Evolutionary conservation across 768 basidiomycete species (phyloP), one percentile per base, ranked within the genome.

Genomic region (Suillus hirtellus): DNA sequence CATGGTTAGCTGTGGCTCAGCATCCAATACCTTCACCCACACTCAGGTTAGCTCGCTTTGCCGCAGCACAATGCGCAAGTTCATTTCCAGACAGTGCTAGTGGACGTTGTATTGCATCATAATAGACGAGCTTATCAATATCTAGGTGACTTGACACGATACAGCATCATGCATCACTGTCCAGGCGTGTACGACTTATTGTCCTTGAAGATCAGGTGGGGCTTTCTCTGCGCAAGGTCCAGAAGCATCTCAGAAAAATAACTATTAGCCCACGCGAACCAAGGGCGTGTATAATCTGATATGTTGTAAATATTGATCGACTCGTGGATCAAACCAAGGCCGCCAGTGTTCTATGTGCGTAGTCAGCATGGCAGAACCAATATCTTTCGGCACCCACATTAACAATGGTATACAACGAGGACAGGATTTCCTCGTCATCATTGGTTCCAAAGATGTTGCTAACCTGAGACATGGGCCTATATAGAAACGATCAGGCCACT

Each of bases 191-290:
- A 92, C 58, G 83, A 81, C 67, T 80, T 78, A 65, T 78, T 78
- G 31, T 76, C 74, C 54, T 82, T 82, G 71, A 93, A 80, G 55
- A 92, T 84, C 35, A 92, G 78, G 56, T 80, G 78, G 4, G 91
- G 91, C 72, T 91, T 91, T 64, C 90, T 81, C 66, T 84, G 78
- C 47, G 91, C 90, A 40, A 93, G 78, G 68, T 93, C 90, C 60
- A 92, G 74, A 21, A 92, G 77, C 89, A 92, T 90, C 77, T 92
- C 90, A 42, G 90, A 86, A 69, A 92, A 92, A 73, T 89, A 93
- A 73, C 89, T 89, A 72, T 90, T 91, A 15, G 87, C 90, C 90
- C 89, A 92, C 24, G 90, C 90, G 73, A 92, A 92, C 89, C 89
- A 92, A 21, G 85, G 80, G 24, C 90, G 81, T 42, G 89, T 90